Evolutionary conservation across 2,329 filamentous ascomycete genomes (phyloP).

Genomic region (Talaromyces sp.): DNA sequence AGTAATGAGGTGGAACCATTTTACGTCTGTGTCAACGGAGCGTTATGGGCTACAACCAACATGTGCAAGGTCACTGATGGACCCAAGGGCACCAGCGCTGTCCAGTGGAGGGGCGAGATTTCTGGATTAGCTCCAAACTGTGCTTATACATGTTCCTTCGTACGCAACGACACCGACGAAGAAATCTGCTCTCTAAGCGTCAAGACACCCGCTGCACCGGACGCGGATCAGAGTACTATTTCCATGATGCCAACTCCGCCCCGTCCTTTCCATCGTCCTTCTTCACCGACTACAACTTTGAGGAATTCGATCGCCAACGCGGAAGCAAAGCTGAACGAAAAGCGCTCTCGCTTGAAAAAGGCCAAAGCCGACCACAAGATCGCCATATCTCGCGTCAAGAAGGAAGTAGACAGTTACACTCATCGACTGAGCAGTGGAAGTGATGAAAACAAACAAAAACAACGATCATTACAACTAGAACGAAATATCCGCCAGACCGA

Average conservation of each 20-base stretch:
- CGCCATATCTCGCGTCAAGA: conserved; percentile 57
- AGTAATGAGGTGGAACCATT: conserved; percentile 55
- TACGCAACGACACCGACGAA: conserved; percentile 56
- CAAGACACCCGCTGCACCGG: conserved; percentile 60
- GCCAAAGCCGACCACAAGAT: conserved; percentile 62
- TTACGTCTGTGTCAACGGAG: conserved; percentile 64
- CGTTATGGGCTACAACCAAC: conserved; percentile 62
- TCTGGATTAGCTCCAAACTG: conserved; percentile 64
- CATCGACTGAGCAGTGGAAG: conserved; percentile 59
- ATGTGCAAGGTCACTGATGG: conserved; percentile 50
- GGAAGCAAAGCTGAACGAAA: conserved; percentile 60
- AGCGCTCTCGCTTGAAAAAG: conserved; percentile 58
- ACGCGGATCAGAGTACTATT: conserved; percentile 56
- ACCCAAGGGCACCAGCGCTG: conserved; percentile 45
- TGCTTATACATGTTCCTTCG: conserved; percentile 63
- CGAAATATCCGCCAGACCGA: conserved; percentile 64
- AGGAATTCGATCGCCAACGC: conserved; percentile 64
- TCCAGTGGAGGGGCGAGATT: conserved; percentile 61
- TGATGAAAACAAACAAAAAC: conserved; percentile 62
- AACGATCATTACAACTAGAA: conserved; percentile 61
- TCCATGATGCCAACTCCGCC: conserved; percentile 43
- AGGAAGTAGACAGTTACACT: conserved; percentile 60
- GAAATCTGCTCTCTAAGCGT: conserved; percentile 61
- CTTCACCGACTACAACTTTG: conserved; percentile 63
- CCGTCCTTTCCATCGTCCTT: conserved; percentile 60